Conservation (phyloP, 768 basidiomycete species). For the Hemileccinum rubropunctum region DNA sequence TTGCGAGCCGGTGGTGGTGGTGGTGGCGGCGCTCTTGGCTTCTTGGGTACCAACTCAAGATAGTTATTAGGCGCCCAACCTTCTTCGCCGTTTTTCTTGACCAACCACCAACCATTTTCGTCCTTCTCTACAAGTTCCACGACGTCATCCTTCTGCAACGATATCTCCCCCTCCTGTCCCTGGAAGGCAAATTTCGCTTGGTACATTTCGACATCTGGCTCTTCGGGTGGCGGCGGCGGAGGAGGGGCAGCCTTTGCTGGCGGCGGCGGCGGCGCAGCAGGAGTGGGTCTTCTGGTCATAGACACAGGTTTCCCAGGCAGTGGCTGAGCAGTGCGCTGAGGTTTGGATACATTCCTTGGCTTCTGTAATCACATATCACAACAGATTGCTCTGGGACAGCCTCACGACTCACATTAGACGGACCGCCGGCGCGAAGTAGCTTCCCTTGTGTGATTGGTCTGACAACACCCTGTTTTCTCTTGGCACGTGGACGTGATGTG, state of each 20-base stretch:
- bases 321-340: slow-evolving; percentile 47
- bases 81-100: slow-evolving; percentile 76
- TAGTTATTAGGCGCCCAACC: slow-evolving; percentile 98
- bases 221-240: slow-evolving; percentile 53
- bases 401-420: slow-evolving; percentile 47
- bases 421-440: slow-evolving; percentile 73
- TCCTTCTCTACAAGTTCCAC: slow-evolving; percentile 92
- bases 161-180: slow-evolving; percentile 91
- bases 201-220: slow-evolving; percentile 73
- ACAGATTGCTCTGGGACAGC: background rate
- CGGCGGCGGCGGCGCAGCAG: slow-evolving; percentile 37
- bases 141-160: slow-evolving; percentile 83
- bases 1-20: slow-evolving; percentile 62
- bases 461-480: slow-evolving; percentile 82
- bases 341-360: slow-evolving; percentile 34
- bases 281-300: slow-evolving; percentile 21
- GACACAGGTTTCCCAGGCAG: slow-evolving; percentile 56
- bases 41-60: slow-evolving; percentile 74
- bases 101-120: slow-evolving; percentile 98
- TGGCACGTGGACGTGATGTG: slow-evolving; percentile 78
- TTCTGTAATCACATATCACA: slow-evolving; percentile 37
- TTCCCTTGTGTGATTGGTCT: slow-evolving; percentile 86
- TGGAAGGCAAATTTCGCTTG: slow-evolving; percentile 90
- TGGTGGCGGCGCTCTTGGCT: slow-evolving; percentile 62
- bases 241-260: slow-evolving; percentile 41